phyloP scores from a whole-genome alignment of 208 protist genomes.

The Trypanosoma melophagium region DNA sequence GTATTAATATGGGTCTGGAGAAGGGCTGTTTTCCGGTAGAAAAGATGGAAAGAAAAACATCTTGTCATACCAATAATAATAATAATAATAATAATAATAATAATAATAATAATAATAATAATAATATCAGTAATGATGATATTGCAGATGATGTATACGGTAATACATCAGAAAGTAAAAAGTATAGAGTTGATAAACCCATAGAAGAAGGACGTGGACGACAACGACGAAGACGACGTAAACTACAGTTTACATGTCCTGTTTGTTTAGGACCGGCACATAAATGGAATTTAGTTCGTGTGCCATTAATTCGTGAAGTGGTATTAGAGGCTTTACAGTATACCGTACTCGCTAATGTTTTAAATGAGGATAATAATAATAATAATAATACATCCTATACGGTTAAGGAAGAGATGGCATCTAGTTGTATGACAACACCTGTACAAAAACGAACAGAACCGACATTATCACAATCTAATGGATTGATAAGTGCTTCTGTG shows the following conservation, averaged over 20 bases:
- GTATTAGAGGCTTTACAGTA: slow-evolving; percentile 23
- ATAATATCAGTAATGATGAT: background rate
- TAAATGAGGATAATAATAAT: background rate
- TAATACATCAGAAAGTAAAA: background rate
- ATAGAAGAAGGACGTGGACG: background rate
- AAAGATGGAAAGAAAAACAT: slow-evolving; percentile 27
- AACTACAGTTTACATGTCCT: slow-evolving; percentile 46
- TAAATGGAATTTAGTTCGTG: slow-evolving; percentile 62
- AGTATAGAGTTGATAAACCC: background rate
- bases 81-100: slow-evolving; percentile 12
- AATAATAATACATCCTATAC: background rate
- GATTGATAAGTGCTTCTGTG: no score
- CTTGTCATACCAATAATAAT: no score
- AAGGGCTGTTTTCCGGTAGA: slow-evolving; percentile 41
- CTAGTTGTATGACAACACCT: no score
- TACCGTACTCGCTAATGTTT: background rate
- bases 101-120: slow-evolving; percentile 9
- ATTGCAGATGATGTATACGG: background rate
- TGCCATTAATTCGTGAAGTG: slow-evolving; percentile 51
- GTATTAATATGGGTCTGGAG: slow-evolving; percentile 69
- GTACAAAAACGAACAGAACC: no score
- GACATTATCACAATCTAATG: no score
- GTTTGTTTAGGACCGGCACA: slow-evolving; percentile 63
- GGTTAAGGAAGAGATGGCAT: no score
- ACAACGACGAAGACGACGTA: slow-evolving; percentile 6